Percentiles rank a stretch among this genome's conserved stretches.
phyloP scores from a whole-genome alignment of 2,329 filamentous ascomycete genomes.

The Xylariaceae sp. region DNA sequence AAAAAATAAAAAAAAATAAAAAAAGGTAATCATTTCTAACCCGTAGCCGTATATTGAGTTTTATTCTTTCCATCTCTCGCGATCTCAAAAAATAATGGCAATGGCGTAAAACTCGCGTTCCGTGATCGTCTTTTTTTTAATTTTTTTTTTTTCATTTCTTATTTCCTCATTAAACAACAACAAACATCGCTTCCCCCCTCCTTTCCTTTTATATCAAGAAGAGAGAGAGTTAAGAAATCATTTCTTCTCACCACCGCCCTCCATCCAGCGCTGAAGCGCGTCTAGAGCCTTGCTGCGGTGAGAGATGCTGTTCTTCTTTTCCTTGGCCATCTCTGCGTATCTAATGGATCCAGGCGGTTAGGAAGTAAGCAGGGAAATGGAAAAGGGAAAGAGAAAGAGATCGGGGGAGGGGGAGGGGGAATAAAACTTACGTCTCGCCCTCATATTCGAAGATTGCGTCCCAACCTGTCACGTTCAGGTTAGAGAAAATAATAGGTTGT shows the following conservation, averaged over 20 bases:
- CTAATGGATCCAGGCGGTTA: conserved; percentile 33
- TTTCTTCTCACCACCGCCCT: conserved; percentile 32
- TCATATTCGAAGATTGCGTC: conserved; percentile 94
- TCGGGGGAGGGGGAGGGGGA: background rate
- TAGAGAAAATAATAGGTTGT: background rate
- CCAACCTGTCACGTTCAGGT: conserved; percentile 60
- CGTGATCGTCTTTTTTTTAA: too few relatives aligned
- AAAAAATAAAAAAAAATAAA: too few relatives aligned
- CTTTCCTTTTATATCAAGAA: too few relatives aligned
- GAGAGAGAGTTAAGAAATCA: background rate
- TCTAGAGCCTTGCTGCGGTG: conserved; percentile 83
- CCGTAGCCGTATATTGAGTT: too few relatives aligned
- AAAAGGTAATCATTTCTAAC: too few relatives aligned
- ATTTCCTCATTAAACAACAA: too few relatives aligned
- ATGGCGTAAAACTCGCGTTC: too few relatives aligned
- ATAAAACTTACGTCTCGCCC: conserved; percentile 62
- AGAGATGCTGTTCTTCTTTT: conserved; percentile 84
- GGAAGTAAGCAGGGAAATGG: background rate
- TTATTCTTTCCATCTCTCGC: too few relatives aligned
- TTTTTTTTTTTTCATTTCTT: too few relatives aligned
- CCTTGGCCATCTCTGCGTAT: conserved; percentile 90
- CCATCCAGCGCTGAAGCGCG: conserved; percentile 80
- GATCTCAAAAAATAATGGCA: too few relatives aligned
- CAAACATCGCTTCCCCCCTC: too few relatives aligned
- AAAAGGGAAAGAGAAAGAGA: background rate